Percentiles rank a stretch among this genome's conserved stretches.
Conservation (phyloP, 139 green algal species). For the Edaphochlamys debaryana region DNA sequence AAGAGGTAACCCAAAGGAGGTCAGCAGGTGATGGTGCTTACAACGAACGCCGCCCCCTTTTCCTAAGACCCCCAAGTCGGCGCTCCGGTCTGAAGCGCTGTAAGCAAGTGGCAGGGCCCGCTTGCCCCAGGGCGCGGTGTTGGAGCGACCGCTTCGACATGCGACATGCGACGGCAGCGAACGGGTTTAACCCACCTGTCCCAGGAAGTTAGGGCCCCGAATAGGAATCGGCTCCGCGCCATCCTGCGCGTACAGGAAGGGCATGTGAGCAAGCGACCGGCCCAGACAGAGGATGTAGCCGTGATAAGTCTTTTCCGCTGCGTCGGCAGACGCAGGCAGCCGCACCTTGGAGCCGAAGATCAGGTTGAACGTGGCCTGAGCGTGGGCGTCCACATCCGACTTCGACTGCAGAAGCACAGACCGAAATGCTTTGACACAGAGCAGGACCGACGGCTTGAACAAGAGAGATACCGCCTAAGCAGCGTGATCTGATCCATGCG, state of each 20-base stretch:
- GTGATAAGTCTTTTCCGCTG: neutral
- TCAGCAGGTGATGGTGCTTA: neutral
- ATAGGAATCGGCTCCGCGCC: constrained; percentile 33
- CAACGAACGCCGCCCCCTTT: no score
- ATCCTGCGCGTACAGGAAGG: neutral
- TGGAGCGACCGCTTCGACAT: neutral
- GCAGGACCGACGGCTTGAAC: neutral
- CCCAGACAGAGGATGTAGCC: no score
- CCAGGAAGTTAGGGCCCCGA: neutral
- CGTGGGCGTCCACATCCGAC: neutral
- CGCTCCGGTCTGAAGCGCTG: no score
- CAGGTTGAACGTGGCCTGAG: constrained; percentile 8
- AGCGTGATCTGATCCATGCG: neutral
- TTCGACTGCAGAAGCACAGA: neutral
- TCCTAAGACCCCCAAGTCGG: neutral
- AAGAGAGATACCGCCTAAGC: neutral
- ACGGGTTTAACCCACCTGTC: neutral
- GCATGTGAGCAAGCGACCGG: neutral
- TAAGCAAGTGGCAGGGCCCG: no score
- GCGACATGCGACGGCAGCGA: no score
- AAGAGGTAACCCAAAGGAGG: neutral
- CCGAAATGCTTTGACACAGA: neutral
- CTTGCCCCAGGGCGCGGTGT: neutral
- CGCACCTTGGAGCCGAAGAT: constrained; percentile 30
- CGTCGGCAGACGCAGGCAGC: neutral